Conservation (phyloP, 768 basidiomycete species). For the Termitomyces sp. region DNA sequence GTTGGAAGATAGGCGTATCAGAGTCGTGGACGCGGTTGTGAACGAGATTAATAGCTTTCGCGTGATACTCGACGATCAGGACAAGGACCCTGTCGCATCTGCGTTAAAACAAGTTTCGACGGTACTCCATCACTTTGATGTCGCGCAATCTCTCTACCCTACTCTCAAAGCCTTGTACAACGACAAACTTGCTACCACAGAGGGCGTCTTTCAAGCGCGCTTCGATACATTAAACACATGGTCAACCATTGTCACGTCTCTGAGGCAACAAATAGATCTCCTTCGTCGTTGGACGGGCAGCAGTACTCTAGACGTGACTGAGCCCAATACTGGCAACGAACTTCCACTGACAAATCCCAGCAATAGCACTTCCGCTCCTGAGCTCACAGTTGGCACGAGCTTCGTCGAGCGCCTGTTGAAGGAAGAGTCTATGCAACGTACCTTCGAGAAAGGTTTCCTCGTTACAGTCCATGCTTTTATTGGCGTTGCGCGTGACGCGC, state of each 20-base stretch:
- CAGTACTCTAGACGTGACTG: conserved; percentile 84
- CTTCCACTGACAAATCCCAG: conserved; percentile 37
- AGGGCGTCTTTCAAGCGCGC: conserved; percentile 70
- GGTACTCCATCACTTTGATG: conserved; percentile 73
- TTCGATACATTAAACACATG: conserved; percentile 90
- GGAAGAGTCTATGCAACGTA: conserved; percentile 93
- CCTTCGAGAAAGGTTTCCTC: conserved; percentile 89
- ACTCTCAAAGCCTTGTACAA: conserved; percentile 73
- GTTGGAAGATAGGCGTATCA: conserved; percentile 80
- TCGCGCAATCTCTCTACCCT: conserved; percentile 86
- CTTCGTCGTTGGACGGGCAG: conserved; percentile 94
- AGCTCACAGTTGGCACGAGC: conserved; percentile 67
- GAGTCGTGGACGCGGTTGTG: conserved; percentile 79
- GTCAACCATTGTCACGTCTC: conserved; percentile 83
- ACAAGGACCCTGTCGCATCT: conserved; percentile 36
- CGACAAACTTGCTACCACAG: conserved; percentile 73
- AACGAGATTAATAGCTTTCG: conserved; percentile 81
- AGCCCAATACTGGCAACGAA: conserved; percentile 70
- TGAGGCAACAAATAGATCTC: conserved; percentile 78
- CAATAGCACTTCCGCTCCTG: conserved; percentile 32
- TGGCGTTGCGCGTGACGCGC: conserved; percentile 80
- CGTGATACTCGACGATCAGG: conserved; percentile 39
- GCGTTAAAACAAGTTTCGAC: conserved; percentile 63
- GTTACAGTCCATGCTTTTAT: conserved; percentile 87
- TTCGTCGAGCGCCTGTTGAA: conserved; percentile 95